Evolutionary conservation across 2,329 filamentous ascomycete species (phyloP), one percentile per base, ranked within the genome.

Genomic region (Monosporascus sp.): DNA sequence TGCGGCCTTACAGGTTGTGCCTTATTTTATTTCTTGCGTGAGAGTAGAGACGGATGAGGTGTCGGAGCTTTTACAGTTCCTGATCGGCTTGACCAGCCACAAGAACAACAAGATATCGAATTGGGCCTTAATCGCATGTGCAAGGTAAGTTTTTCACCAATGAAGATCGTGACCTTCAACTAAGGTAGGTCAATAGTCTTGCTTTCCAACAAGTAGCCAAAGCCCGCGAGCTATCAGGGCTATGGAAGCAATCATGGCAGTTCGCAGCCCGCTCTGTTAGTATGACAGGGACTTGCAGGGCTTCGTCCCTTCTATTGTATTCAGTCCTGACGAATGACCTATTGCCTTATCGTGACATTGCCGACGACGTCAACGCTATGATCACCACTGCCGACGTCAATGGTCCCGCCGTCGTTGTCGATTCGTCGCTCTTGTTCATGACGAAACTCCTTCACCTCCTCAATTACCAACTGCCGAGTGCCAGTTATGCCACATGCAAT

Each of bases 91-190:
- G 50, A 81, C 88, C 44, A 77, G 81, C 9, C 88, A 94, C 63
- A 92, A 96, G 62, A 85, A 87, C 59, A 72, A 74, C 15, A 69
- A 71, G 8, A 74, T 86, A 41, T 81, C 86, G 7, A 89, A 86
- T 0, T 99, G 94, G 94, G 87, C 90, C 18, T 83, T 96, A 75
- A 69, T 97, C 50, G 87, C 86, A n/a, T 83, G 90, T 65, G 78
- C 89, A 57, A 89, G 88, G 90, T 92, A 74, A 65, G 78, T 70
- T 24, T 51, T 48, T 17, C 41, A 31, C 47, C 35, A 5, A 50
- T 53, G 14, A 27, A 43, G 1, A 25, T 24, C 27, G 50, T 38
- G 14, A 14, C 38, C 17, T 25, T 39, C 46, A 48, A 31, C 51
- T 58, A 57, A 60, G 35, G 22, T 5, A 46, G 22, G 51, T n/a